Base-by-base conservation (phyloP, 2,329 filamentous ascomycete species). In the Ascochyta rabiei region DNA sequence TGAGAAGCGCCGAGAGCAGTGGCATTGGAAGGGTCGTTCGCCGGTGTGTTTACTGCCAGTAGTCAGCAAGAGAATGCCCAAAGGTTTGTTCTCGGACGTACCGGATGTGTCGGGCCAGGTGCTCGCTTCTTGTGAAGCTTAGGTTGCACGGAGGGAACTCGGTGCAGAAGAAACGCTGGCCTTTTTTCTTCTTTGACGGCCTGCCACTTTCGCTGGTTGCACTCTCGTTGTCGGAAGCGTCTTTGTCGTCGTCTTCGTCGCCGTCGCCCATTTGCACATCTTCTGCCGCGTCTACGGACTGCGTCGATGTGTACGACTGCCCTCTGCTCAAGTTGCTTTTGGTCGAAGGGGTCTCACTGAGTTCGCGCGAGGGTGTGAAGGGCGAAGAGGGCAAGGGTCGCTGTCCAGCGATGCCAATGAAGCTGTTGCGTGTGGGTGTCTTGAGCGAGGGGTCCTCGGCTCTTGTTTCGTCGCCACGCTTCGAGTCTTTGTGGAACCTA, bases 61-160 rank as follows among this genome's bases (percentile, higher is more conserved):
- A 53, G 60, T 75, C 61, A 77, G 70, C 57, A 50, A 56, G 52
- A 40, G 19, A 37, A 33, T 58, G 51, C 21, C 21, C 23, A 21
- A 31, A 30, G 23, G 16, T 5, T 19, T 35, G n/a, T 24, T 31
- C 31, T 34, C 2, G 49, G 50, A 74, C 79, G 60, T 83, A 93
- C 88, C 93, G 86, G 66, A 99, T 98, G 70, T 99, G 95, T 46
- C 95, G 85, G 15, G 93, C 93, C 57, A 99, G 77, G 79, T 99
- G 95, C 74, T 99, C 95, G 70, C 93, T 98, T 59, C 95, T 83
- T 0, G 95, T 98, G 72, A 99, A 99, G 75, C 92, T 97, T 53
- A 99, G 76, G 68, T 89, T 93, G 76, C 95, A 99, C 4, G 93
- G 93, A 23, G 93, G 93, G 66, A 91, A 98, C 28, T 96, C 92